These are phyloP conservation scores for Diplodia intermedia DNA, from an alignment of 2,329 filamentous ascomycete genomes.

Conservation along the genomic window DNA sequence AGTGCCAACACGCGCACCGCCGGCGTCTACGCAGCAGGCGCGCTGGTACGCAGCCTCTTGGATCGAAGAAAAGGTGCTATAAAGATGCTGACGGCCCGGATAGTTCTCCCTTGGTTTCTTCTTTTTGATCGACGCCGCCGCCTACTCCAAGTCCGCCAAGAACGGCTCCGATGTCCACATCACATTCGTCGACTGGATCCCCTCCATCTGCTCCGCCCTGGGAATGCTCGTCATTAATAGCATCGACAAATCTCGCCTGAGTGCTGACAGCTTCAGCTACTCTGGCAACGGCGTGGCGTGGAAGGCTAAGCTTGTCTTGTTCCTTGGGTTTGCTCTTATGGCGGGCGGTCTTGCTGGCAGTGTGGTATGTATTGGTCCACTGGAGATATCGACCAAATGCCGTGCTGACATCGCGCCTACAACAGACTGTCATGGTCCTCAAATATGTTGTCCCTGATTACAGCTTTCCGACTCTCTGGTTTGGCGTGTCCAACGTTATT, in stretches of 20 bases:
- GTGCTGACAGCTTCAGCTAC: slow-evolving; percentile 70
- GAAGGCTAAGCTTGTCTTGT: slow-evolving; percentile 72
- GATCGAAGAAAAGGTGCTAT: background rate
- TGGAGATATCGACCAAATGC: background rate
- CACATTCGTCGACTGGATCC: slow-evolving; percentile 76
- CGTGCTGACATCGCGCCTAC: slow-evolving; percentile 5
- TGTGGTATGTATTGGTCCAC: slow-evolving; percentile 55
- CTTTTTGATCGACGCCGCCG: slow-evolving; percentile 70
- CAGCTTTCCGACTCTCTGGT: slow-evolving; percentile 67
- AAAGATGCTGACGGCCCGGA: slow-evolving; percentile 20
- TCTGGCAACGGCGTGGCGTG: slow-evolving; percentile 71
- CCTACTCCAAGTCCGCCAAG: slow-evolving; percentile 66
- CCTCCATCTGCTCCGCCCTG: slow-evolving; percentile 71
- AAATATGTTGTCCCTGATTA: slow-evolving; percentile 70
- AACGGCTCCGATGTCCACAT: slow-evolving; percentile 69
- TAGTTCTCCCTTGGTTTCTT: slow-evolving; percentile 75
- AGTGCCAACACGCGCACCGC: slow-evolving; percentile 67
- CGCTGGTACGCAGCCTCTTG: slow-evolving; percentile 60
- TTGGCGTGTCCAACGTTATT: slow-evolving; percentile 71
- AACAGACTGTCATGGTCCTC: slow-evolving; percentile 67
- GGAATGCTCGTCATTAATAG: slow-evolving; percentile 77
- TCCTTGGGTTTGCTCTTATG: slow-evolving; percentile 72
- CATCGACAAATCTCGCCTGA: slow-evolving; percentile 71
- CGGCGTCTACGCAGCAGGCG: slow-evolving; percentile 71
- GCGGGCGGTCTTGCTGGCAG: slow-evolving; percentile 71